Conservation (phyloP, 1,139 yeast genomes). For the Geotrichum fermentans region DNA sequence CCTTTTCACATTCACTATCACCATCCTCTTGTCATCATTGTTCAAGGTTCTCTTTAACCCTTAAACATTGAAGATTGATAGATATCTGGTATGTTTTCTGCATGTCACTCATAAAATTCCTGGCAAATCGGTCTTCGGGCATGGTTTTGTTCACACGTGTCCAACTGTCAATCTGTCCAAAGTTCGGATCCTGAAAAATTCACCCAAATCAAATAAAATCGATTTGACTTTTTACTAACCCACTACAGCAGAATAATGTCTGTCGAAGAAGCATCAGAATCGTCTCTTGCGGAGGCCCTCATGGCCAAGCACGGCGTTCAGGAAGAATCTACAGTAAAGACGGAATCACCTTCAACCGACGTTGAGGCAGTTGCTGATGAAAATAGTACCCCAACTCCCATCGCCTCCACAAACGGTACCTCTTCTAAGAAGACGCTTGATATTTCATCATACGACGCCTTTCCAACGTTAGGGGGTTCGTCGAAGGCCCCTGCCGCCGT, state of each 20-base stretch:
- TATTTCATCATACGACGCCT: conserved; percentile 43
- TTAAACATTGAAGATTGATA: conserved; percentile 2
- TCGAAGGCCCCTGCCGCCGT: conserved; percentile 10
- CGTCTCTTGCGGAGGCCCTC: conserved; percentile 29
- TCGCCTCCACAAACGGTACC: conserved; percentile 12
- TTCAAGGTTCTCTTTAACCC: neutral
- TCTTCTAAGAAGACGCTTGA: conserved; percentile 23
- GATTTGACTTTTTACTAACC: neutral
- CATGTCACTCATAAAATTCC: neutral
- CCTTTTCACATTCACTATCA: neutral
- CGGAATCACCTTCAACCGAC: conserved; percentile 5
- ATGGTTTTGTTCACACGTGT: conserved; percentile 6
- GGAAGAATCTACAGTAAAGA: conserved; percentile 5
- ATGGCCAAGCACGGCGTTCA: conserved; percentile 31
- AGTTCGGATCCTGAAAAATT: conserved; percentile 1
- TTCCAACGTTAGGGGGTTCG: conserved; percentile 65
- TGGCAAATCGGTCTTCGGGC: neutral
- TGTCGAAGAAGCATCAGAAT: conserved; percentile 19
- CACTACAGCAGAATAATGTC: conserved; percentile 13
- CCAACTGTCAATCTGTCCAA: conserved; percentile 1
- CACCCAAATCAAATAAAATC: neutral
- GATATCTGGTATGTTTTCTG: neutral
- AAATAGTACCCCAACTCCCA: conserved; percentile 10
- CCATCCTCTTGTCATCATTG: neutral
- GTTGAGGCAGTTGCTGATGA: conserved; percentile 15